Base-by-base conservation (phyloP, 345 rosid species). In the Citrus hindsii region DNA sequence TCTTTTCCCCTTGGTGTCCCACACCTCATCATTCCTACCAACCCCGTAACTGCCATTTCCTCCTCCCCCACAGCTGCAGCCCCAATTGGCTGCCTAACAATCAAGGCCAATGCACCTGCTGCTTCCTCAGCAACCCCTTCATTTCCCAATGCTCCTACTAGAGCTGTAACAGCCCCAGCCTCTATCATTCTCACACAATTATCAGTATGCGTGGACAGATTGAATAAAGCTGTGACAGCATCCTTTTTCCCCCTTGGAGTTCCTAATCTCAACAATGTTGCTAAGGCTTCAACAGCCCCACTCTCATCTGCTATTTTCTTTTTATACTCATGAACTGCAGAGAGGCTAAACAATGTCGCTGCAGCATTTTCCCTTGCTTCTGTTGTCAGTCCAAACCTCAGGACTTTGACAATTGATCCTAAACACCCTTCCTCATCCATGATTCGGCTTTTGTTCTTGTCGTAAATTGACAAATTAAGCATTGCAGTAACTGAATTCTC, bases 1-100 rank as follows among this genome's bases (percentile, higher is more conserved):
- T 94, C 98, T 88, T 97, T 97, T 55, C 93, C 99, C 84, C 97
- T 89, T 2, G 97, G 90, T 6, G 95, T 97, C 69, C 99, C 98
- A 24, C 96, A 87, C 42, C 93, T 87, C 98, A 93, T 94, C 98
- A 97, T 89, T 32, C 88, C 86, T 55, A 92, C 79, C 77, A 97
- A 81, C 22, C 97, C 98, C 0, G 88, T 60, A 64, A 94, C 88
- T 0, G 94, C 93, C 24, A 77, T 84, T 37, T 92, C 97, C 76
- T 97, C 99, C 79, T 85, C 84, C 18, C 91, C 98, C 14, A 94
- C 89, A 0, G 91, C 97, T 74, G 88, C 91, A 1, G 93, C 94
- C 28, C 99, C 99, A 1, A 73, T 76, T 6, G 95, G 88, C 79
- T 90, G 97, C 84, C 96, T 90, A 32, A 97, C 96, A 58, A 97